phyloP scores from a whole-genome alignment of 441 rosid species.

The Macaranga tanarius region DNA sequence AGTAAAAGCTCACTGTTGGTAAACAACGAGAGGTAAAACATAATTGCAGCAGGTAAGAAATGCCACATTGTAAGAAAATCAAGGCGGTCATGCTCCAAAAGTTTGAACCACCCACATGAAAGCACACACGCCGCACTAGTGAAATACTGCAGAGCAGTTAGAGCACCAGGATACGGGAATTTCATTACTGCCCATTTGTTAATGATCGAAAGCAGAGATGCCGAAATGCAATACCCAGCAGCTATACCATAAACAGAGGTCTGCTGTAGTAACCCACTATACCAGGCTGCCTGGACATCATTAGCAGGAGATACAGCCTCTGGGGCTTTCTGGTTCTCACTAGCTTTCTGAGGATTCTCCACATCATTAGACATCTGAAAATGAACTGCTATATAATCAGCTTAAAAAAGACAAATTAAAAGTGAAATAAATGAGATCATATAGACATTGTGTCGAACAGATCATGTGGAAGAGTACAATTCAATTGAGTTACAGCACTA shows the following conservation, averaged over 20 bases:
- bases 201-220: constrained; percentile 86
- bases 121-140: constrained; percentile 53
- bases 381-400: neutral
- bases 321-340: constrained; percentile 22
- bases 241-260: constrained; percentile 81
- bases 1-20: constrained; percentile 97
- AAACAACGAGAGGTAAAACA: constrained; percentile 85
- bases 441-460: too few relatives aligned
- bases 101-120: constrained; percentile 34
- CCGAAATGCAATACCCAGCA: constrained; percentile 91
- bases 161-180: constrained; percentile 93
- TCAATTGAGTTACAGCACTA: too few relatives aligned
- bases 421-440: too few relatives aligned
- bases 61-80: too few relatives aligned
- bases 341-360: constrained; percentile 38
- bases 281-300: constrained; percentile 42
- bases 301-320: constrained; percentile 23
- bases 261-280: constrained; percentile 46
- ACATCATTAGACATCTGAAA: constrained; percentile 36
- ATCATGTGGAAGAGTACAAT: too few relatives aligned
- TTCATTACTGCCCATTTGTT: constrained; percentile 97
- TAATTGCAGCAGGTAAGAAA: constrained; percentile 27
- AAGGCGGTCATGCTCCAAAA: constrained; percentile 52
- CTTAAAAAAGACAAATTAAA: too few relatives aligned
- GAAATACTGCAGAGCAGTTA: constrained; percentile 71